Evolutionary conservation across 2,329 filamentous ascomycete genomes (phyloP).

Genomic region (Aspergillus niger): DNA sequence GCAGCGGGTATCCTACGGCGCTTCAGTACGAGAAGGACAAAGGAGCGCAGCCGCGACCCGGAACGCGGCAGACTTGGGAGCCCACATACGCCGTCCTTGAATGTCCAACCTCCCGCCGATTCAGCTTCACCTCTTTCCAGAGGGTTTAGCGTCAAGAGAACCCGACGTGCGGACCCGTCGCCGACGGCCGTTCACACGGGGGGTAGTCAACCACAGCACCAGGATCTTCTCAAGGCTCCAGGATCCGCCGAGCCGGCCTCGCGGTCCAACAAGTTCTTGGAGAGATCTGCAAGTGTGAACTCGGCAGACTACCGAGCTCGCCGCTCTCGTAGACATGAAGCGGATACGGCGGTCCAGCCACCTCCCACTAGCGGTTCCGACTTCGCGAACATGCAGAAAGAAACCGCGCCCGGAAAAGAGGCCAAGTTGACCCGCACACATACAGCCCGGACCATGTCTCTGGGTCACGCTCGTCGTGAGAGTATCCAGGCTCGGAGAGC

Average conservation of each 20-base stretch:
- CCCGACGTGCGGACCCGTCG: slow-evolving; percentile 56
- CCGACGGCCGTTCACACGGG: slow-evolving; percentile 60
- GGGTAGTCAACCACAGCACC: slow-evolving; percentile 68
- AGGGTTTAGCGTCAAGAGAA: slow-evolving; percentile 80
- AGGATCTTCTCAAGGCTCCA: slow-evolving; percentile 76
- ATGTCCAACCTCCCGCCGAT: slow-evolving; percentile 76
- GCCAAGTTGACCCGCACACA: slow-evolving; percentile 62
- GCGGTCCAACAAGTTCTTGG: slow-evolving; percentile 69
- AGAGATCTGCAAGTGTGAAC: slow-evolving; percentile 88
- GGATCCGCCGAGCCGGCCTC: slow-evolving; percentile 61
- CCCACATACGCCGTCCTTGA: slow-evolving; percentile 72
- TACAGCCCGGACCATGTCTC: slow-evolving; percentile 76
- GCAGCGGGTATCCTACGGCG: slow-evolving; percentile 81
- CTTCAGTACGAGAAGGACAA: slow-evolving; percentile 82
- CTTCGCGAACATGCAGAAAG: slow-evolving; percentile 53
- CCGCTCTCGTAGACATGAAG: slow-evolving; percentile 58
- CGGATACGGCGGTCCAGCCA: slow-evolving; percentile 63
- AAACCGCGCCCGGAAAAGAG: slow-evolving; percentile 50
- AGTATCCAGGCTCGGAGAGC: slow-evolving; percentile 86
- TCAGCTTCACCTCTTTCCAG: slow-evolving; percentile 68
- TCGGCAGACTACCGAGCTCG: slow-evolving; percentile 74
- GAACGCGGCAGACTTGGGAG: slow-evolving; percentile 57
- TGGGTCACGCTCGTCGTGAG: slow-evolving; percentile 85
- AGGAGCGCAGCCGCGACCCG: slow-evolving; percentile 53
- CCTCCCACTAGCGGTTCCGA: slow-evolving; percentile 79